These are phyloP conservation scores for Paradendryphiella salina DNA, from an alignment of 2,329 filamentous ascomycete species.

Conservation along the genomic window DNA sequence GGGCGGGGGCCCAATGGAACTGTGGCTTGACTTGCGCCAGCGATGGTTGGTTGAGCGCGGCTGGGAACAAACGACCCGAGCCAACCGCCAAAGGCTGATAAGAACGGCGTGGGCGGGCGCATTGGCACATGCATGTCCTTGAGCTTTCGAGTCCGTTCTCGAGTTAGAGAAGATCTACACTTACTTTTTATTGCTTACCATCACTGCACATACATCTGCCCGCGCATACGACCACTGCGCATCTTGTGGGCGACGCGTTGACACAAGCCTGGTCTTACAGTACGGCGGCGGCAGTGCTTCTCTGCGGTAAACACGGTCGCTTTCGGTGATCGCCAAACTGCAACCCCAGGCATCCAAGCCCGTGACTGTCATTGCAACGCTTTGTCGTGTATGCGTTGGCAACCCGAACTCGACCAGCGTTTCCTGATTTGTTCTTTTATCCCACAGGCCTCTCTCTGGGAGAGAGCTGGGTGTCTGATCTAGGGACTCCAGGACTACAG, in stretches of 20 bases:
- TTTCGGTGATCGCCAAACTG: conserved; percentile 4
- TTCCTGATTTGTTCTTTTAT: neutral
- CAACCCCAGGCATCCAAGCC: neutral
- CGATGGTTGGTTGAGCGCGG: conserved; percentile 11
- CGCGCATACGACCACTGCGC: neutral
- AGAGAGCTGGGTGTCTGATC: neutral
- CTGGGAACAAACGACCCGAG: conserved; percentile 14
- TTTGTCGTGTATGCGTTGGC: neutral
- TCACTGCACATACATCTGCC: neutral
- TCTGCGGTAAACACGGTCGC: conserved; percentile 1
- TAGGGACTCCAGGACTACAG: neutral
- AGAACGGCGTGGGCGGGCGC: conserved; percentile 6
- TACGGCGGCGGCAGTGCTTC: neutral
- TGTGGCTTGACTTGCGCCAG: conserved; percentile 11
- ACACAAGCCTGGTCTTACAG: neutral
- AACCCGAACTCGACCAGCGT: neutral
- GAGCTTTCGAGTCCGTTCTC: conserved; percentile 12
- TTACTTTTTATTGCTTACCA: neutral
- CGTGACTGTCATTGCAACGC: neutral
- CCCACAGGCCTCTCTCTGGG: neutral
- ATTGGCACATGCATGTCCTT: conserved; percentile 8
- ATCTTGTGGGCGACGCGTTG: neutral
- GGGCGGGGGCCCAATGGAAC: conserved; percentile 12
- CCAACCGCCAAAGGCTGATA: conserved; percentile 15
- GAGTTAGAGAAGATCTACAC: neutral